A percentile compares a stretch with the other conserved stretches of the same genome.
phyloP scores from a whole-genome alignment of 2,329 filamentous ascomycete species.

The Fusarium chlamydosporum region DNA sequence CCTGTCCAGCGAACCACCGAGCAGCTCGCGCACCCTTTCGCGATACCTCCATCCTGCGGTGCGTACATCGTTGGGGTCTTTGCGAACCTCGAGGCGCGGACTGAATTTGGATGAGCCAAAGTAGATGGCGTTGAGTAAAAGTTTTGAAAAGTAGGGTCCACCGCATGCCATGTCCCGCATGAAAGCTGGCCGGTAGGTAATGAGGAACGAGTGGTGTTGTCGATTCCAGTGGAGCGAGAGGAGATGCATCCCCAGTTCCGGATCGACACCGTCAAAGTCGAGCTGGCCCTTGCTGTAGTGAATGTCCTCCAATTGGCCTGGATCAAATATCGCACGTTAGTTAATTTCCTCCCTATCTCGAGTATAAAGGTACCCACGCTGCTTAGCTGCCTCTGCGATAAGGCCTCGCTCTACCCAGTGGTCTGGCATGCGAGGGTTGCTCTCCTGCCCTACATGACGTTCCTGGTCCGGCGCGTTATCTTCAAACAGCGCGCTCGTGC shows the following conservation, averaged over 20 bases:
- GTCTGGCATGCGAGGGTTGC: constrained; percentile 51
- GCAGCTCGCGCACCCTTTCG: constrained; percentile 61
- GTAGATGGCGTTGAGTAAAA: constrained; percentile 69
- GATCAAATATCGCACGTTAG: constrained; percentile 5
- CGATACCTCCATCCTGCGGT: constrained; percentile 65
- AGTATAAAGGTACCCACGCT: constrained; percentile 49
- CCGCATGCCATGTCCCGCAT: constrained; percentile 67
- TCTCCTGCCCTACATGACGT: constrained; percentile 43
- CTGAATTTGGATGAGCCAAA: constrained; percentile 60
- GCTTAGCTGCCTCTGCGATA: constrained; percentile 42
- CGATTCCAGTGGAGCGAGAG: constrained; percentile 67
- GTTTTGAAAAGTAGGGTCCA: constrained; percentile 70
- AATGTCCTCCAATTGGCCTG: constrained; percentile 64
- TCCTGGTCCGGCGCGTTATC: constrained; percentile 45
- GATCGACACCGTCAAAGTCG: constrained; percentile 69
- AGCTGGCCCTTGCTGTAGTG: constrained; percentile 62
- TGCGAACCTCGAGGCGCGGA: constrained; percentile 60
- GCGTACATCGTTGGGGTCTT: constrained; percentile 60
- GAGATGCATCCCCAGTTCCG: constrained; percentile 66
- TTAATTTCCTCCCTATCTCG: not conserved
- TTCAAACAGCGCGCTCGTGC: constrained; percentile 64
- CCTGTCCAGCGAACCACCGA: constrained; percentile 61
- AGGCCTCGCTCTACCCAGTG: constrained; percentile 62
- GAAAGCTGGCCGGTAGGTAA: constrained; percentile 68
- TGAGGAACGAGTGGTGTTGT: constrained; percentile 61